These are phyloP conservation scores for Phytophthora constricta DNA, from an alignment of 352 stramenopile genomes.

Conservation along the genomic window DNA sequence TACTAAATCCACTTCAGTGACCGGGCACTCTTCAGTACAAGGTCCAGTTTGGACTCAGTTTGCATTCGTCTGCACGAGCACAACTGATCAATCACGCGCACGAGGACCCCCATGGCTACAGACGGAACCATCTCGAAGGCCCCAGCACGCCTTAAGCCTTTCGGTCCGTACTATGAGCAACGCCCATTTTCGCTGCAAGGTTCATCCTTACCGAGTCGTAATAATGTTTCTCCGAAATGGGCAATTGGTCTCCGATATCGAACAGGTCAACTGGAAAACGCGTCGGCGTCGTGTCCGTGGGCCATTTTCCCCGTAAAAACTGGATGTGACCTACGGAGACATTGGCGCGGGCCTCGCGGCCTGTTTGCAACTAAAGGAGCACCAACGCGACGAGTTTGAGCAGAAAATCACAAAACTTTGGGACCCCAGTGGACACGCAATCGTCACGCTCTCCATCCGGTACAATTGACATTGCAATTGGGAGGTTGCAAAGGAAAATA, in stretches of 20 bases:
- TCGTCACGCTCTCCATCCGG: constrained; percentile 80
- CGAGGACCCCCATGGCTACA: constrained; percentile 12
- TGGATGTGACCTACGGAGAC: constrained; percentile 82
- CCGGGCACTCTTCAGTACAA: too few species aligned
- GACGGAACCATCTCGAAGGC: constrained; percentile 5
- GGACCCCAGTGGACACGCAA: constrained; percentile 62
- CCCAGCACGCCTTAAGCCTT: constrained; percentile 29
- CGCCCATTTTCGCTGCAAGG: background rate
- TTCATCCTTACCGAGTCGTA: background rate
- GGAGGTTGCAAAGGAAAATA: background rate
- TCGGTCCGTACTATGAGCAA: constrained; percentile 18
- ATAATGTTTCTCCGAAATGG: too few species aligned
- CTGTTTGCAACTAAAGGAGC: constrained; percentile 65
- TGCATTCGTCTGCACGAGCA: too few species aligned
- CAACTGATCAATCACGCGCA: background rate
- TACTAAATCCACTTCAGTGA: too few species aligned
- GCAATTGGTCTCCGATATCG: background rate
- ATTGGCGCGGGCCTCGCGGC: constrained; percentile 58
- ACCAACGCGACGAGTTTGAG: constrained; percentile 60
- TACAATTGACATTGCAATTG: constrained; percentile 23
- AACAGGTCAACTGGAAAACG: constrained; percentile 57
- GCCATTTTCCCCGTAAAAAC: constrained; percentile 82
- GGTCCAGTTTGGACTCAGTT: too few species aligned
- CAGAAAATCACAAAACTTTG: constrained; percentile 57
- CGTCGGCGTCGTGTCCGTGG: constrained; percentile 70